Evolutionary conservation across 345 rosid species (phyloP).

Genomic region (Populus euphratica): DNA sequence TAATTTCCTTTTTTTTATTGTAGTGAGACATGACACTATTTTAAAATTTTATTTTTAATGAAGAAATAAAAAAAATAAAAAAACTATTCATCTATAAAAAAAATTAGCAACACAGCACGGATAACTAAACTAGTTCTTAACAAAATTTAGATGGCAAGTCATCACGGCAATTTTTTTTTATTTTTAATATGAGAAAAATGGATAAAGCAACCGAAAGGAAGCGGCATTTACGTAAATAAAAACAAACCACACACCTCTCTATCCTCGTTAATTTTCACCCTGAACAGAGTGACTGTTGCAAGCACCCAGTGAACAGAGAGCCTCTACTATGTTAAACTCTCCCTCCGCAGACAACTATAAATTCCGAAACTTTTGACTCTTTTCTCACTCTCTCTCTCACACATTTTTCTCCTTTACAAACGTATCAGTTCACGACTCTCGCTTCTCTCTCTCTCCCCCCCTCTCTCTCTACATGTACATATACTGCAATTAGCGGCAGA

Average conservation of each 20-base stretch:
- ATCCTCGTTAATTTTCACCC: not conserved
- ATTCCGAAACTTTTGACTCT: conserved; percentile 16
- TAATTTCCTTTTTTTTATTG: too few relatives aligned
- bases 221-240: conserved; percentile 35
- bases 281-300: conserved; percentile 1
- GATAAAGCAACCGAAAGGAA: conserved; percentile 28
- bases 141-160: not conserved
- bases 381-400: not conserved
- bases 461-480: not conserved
- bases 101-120: not conserved
- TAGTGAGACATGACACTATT: too few relatives aligned
- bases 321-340: not conserved
- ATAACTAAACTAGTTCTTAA: too few relatives aligned
- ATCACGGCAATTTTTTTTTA: not conserved
- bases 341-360: conserved; percentile 28
- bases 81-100: too few relatives aligned
- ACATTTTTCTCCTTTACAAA: not conserved
- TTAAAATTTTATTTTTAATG: too few relatives aligned
- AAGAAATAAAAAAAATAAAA: too few relatives aligned
- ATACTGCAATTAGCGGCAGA: not conserved
- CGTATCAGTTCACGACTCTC: conserved; percentile 1
- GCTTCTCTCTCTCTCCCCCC: not conserved
- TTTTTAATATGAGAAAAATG: not conserved
- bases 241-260: not conserved
- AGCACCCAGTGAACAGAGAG: not conserved